Percentiles rank a stretch among this genome's conserved stretches.
These are phyloP conservation scores for Trametopsis cervina DNA, from an alignment of 768 basidiomycete genomes.

Conservation along the genomic window DNA sequence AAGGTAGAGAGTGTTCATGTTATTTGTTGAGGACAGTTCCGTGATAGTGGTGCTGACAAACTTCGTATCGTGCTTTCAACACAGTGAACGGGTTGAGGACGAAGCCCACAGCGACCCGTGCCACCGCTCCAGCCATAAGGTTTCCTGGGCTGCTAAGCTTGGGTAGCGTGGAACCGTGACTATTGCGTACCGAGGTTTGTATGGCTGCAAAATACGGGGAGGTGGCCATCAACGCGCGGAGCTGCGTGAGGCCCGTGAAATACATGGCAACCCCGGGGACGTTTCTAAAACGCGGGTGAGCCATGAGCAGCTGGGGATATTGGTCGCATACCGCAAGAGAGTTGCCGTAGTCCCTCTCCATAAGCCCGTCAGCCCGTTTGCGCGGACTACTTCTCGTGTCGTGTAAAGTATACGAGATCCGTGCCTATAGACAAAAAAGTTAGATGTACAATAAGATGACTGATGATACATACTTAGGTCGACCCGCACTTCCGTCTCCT, in stretches of 20 bases:
- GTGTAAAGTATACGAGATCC: slow-evolving; percentile 38
- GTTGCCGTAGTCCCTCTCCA: slow-evolving; percentile 90
- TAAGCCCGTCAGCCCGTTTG: slow-evolving; percentile 62
- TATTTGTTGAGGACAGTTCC: neutral
- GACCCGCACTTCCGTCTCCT: slow-evolving; percentile 41
- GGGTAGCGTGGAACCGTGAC: slow-evolving; percentile 51
- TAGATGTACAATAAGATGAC: neutral
- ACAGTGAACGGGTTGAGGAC: slow-evolving; percentile 87
- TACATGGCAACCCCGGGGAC: slow-evolving; percentile 92
- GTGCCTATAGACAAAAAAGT: slow-evolving; percentile 1
- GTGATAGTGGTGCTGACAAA: slow-evolving; percentile 23
- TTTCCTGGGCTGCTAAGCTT: slow-evolving; percentile 74
- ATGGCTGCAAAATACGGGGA: slow-evolving; percentile 58
- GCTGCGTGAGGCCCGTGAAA: slow-evolving; percentile 78
- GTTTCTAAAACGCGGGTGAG: slow-evolving; percentile 44
- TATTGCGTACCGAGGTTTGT: slow-evolving; percentile 10
- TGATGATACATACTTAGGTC: slow-evolving; percentile 29
- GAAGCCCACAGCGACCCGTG: slow-evolving; percentile 76
- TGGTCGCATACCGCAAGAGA: slow-evolving; percentile 49
- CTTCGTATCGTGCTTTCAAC: slow-evolving; percentile 90
- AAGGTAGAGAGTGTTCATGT: neutral
- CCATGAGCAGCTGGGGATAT: slow-evolving; percentile 1
- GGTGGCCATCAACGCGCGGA: slow-evolving; percentile 69
- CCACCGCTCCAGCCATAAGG: slow-evolving; percentile 76
- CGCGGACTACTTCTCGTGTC: slow-evolving; percentile 48